These are phyloP conservation scores for Raddia distichophylla DNA, from an alignment of 176 grass and related monocot species.

Conservation along the genomic window DNA sequence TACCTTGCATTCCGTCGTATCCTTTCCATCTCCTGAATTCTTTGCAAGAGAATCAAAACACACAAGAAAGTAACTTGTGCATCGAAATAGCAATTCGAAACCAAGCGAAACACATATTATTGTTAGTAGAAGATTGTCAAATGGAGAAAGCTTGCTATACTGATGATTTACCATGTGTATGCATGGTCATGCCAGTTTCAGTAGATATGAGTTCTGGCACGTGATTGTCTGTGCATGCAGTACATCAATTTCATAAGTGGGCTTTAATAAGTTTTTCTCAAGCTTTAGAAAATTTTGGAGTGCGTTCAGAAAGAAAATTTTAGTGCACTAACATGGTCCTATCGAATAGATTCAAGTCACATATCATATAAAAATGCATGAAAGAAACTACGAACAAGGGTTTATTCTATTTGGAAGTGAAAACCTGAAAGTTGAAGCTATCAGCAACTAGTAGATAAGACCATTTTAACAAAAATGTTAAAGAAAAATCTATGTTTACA, in stretches of 20 bases:
- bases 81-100: slow-evolving; percentile 22
- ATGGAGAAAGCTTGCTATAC: slow-evolving; percentile 30
- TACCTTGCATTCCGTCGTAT: slow-evolving; percentile 30
- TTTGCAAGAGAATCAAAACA: slow-evolving; percentile 36
- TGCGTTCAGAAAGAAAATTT: not conserved
- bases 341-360: not conserved
- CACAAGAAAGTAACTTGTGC: slow-evolving; percentile 18
- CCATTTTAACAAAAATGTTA: not conserved
- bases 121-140: slow-evolving; percentile 1
- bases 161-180: not conserved
- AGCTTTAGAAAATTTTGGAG: not conserved
- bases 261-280: not conserved
- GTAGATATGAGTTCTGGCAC: not conserved
- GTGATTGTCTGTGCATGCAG: not conserved
- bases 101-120: not conserved
- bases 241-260: not conserved
- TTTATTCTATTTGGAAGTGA: slow-evolving; percentile 20
- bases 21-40: slow-evolving; percentile 39
- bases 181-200: not conserved
- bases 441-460: not conserved
- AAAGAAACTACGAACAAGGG: slow-evolving; percentile 9
- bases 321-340: not conserved
- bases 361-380: not conserved
- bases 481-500: not conserved
- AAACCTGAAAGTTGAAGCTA: slow-evolving; percentile 3